Evolutionary conservation across 2,329 filamentous ascomycete genomes (phyloP).

Genomic region (Ophiosphaerella narmari): DNA sequence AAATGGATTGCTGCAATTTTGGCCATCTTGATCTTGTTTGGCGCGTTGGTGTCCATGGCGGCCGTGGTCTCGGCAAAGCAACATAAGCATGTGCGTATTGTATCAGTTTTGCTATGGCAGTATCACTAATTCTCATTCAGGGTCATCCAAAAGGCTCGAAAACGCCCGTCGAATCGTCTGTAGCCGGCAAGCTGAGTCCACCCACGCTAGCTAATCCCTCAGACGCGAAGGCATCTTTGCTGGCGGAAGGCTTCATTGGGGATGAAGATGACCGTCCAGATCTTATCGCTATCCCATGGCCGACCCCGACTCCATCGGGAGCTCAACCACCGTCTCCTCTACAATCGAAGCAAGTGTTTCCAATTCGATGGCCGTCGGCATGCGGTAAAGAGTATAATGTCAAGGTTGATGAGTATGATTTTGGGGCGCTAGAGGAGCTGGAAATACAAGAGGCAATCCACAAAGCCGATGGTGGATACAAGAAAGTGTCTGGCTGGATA

Average conservation of each 20-base stretch:
- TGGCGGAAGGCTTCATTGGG: slow-evolving; percentile 18
- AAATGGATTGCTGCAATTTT: slow-evolving; percentile 27
- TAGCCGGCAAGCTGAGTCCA: neutral
- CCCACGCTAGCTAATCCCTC: slow-evolving; percentile 4
- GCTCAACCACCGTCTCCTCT: slow-evolving; percentile 14
- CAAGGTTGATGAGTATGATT: slow-evolving; percentile 35
- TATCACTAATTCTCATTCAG: slow-evolving; percentile 2
- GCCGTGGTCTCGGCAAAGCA: slow-evolving; percentile 19
- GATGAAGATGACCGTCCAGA: slow-evolving; percentile 16
- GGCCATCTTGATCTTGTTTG: slow-evolving; percentile 26
- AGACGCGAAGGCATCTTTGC: slow-evolving; percentile 6
- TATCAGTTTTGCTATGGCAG: neutral
- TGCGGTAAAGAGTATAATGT: slow-evolving; percentile 42
- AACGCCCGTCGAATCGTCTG: slow-evolving; percentile 19
- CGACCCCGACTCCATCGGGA: slow-evolving; percentile 17
- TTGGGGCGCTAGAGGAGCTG: slow-evolving; percentile 28
- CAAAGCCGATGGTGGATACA: slow-evolving; percentile 38
- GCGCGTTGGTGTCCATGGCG: slow-evolving; percentile 27
- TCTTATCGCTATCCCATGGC: slow-evolving; percentile 17
- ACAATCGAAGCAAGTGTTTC: slow-evolving; percentile 28
- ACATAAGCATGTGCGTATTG: slow-evolving; percentile 24
- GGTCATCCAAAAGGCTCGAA: neutral
- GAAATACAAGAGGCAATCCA: slow-evolving; percentile 37
- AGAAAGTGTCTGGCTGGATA: slow-evolving; percentile 46
- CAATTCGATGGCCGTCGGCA: slow-evolving; percentile 42